phyloP scores from a whole-genome alignment of 2,329 filamentous ascomycete species.

The Stachybotrys chartarum region DNA sequence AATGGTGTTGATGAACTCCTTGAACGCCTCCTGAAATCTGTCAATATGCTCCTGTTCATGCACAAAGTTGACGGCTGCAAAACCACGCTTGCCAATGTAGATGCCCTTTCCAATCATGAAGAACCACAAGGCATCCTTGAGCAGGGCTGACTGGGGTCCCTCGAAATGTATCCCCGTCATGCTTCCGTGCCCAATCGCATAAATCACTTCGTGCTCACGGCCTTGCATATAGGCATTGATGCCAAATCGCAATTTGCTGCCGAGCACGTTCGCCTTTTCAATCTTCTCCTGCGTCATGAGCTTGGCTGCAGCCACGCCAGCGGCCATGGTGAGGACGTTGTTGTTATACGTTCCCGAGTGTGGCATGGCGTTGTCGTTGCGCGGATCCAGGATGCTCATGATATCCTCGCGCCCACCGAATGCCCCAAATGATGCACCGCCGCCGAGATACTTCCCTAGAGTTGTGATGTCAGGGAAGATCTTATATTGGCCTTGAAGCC shows the following conservation, averaged over 20 bases:
- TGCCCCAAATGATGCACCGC: constrained; percentile 58
- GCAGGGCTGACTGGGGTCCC: too few relatives aligned
- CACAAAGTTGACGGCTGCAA: constrained; percentile 20
- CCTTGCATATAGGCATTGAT: background rate
- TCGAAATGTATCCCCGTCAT: too few relatives aligned
- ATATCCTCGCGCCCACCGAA: constrained; percentile 55
- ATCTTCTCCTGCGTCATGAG: background rate
- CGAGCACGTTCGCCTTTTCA: background rate
- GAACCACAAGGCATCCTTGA: background rate
- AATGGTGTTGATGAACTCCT: constrained; percentile 8
- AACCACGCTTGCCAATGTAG: constrained; percentile 23
- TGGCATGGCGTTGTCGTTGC: constrained; percentile 28
- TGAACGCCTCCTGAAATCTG: constrained; percentile 20
- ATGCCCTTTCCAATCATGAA: constrained; percentile 19
- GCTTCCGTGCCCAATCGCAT: too few relatives aligned
- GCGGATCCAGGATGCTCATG: constrained; percentile 51
- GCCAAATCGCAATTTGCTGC: background rate
- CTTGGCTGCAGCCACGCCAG: constrained; percentile 26
- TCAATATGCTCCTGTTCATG: constrained; percentile 20
- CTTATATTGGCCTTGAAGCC: constrained; percentile 34
- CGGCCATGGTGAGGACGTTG: constrained; percentile 52
- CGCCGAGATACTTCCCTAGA: constrained; percentile 60
- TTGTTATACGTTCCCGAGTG: constrained; percentile 65
- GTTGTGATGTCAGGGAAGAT: constrained; percentile 55
- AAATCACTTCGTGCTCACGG: too few relatives aligned